Evolutionary conservation across 169 alveolate species (phyloP), one percentile per base, ranked within the genome.

Genomic region (Toxoplasma gondii): DNA sequence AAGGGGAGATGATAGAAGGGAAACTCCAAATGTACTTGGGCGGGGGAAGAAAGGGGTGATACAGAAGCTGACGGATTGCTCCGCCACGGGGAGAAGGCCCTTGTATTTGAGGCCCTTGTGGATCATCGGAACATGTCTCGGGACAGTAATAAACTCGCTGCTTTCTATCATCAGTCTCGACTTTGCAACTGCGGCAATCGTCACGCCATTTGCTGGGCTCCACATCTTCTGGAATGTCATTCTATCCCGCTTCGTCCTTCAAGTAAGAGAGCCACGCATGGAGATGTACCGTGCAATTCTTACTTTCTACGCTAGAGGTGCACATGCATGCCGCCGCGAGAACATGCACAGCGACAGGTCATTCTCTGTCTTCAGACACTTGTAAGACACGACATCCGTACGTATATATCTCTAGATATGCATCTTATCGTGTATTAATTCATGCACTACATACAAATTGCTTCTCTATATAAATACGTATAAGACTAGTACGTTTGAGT

Each of bases 181-280:
- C 64, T 82, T 82, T 41, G 90, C 90, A 10, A 41, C 39, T 31
- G 90, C 90, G 2, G 90, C 90, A 39, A 67, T 82, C 67, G 67
- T 82, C 90, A 82, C 90, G 44, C 90, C 90, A 5, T 82, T 82
- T 31, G 90, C 90, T 1, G 90, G 90, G 31, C 90, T 82, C 67
- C 90, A 82, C 67, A 82, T 82, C 90, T 82, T 82, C 64, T 82
- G 90, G 90, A 82, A 82, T 49, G 90, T 82, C 67, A 82, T 82
- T 31, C 36, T 82, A 4, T 82, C 90, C 12, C 90, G 90, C 19
- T 41, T 82, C 41, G 49, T 80, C 41, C 36, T 80, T 5, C 88
- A 80, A 38, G 88, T 80, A 31, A 31, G 49, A 31, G 22, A 49
- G 19, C 31, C 41, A 69, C 5, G 19, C 81, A 4, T n/a, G 34